A percentile compares a stretch with the other conserved stretches of the same genome.
Conservation (phyloP, 306 rosid genomes). For the Chamaecrista fasciculata region DNA sequence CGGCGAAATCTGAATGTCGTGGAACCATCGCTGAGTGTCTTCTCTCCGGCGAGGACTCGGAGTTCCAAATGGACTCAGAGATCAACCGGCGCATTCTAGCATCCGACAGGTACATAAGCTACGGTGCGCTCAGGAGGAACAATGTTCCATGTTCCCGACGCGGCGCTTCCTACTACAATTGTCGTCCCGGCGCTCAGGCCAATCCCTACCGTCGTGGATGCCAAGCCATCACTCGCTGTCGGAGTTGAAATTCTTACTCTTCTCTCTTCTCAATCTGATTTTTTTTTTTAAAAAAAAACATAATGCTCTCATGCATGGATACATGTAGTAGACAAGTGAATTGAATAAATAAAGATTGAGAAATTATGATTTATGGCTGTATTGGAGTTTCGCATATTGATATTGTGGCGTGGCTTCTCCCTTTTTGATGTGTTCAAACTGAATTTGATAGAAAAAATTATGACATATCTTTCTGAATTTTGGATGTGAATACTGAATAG, state of each 20-base stretch:
- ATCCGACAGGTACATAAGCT: conserved; percentile 62
- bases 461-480: no score
- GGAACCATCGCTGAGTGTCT: conserved; percentile 67
- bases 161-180: conserved; percentile 93
- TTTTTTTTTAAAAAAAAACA: neutral
- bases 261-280: neutral
- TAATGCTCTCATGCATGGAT: conserved; percentile 30
- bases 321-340: no score
- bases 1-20: conserved; percentile 42
- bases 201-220: conserved; percentile 90
- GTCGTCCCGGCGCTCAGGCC: conserved; percentile 83
- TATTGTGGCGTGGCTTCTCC: no score
- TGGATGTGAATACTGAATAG: no score
- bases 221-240: conserved; percentile 74
- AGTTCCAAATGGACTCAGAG: conserved; percentile 81
- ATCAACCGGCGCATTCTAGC: conserved; percentile 80
- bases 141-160: conserved; percentile 83
- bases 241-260: conserved; percentile 44
- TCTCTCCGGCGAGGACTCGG: conserved; percentile 45
- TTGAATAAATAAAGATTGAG: no score
- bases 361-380: no score
- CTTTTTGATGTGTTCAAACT: no score
- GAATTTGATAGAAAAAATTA: no score
- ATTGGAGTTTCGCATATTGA: no score
- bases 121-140: conserved; percentile 91